Evolutionary conservation across 306 rosid species (phyloP).

Genomic region (Cicer yamashitae): DNA sequence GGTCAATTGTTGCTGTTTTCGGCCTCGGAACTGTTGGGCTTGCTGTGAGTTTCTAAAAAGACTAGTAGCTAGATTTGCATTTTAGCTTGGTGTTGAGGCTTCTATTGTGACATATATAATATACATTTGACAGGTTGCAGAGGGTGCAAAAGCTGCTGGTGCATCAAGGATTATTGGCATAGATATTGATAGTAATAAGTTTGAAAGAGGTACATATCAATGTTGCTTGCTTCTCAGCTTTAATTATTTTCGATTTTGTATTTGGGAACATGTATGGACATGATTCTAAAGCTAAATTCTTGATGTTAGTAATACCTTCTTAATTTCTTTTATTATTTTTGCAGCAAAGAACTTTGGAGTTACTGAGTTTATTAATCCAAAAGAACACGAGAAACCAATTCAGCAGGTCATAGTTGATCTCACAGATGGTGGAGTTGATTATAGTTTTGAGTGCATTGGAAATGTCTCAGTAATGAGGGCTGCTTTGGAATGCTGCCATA

Average conservation of each 20-base stretch:
- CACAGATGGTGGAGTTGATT: constrained; percentile 94
- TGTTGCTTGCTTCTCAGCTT: constrained; percentile 20
- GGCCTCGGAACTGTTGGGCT: constrained; percentile 97
- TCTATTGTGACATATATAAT: constrained; percentile 20
- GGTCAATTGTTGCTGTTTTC: constrained; percentile 86
- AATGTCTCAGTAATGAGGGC: constrained; percentile 93
- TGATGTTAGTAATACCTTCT: constrained; percentile 16
- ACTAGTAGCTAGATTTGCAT: constrained; percentile 18
- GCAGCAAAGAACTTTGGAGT: constrained; percentile 92
- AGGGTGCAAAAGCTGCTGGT: constrained; percentile 95
- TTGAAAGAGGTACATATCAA: constrained; percentile 64
- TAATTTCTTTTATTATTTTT: constrained; percentile 18
- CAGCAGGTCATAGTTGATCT: constrained; percentile 88
- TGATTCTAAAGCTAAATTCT: constrained; percentile 7
- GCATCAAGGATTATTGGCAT: constrained; percentile 91
- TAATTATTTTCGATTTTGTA: constrained; percentile 4
- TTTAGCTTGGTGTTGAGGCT: constrained; percentile 35
- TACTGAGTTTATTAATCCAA: constrained; percentile 91
- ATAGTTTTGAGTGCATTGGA: constrained; percentile 98
- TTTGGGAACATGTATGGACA: not conserved
- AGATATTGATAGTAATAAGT: constrained; percentile 83
- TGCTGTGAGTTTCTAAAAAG: constrained; percentile 68
- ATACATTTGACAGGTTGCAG: constrained; percentile 74
- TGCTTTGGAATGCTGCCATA: constrained; percentile 97
- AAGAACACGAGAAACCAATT: constrained; percentile 86